Evolutionary conservation across 2,329 filamentous ascomycete genomes (phyloP), one percentile per base, ranked within the genome.

Genomic region (Verticillium tricorpus): DNA sequence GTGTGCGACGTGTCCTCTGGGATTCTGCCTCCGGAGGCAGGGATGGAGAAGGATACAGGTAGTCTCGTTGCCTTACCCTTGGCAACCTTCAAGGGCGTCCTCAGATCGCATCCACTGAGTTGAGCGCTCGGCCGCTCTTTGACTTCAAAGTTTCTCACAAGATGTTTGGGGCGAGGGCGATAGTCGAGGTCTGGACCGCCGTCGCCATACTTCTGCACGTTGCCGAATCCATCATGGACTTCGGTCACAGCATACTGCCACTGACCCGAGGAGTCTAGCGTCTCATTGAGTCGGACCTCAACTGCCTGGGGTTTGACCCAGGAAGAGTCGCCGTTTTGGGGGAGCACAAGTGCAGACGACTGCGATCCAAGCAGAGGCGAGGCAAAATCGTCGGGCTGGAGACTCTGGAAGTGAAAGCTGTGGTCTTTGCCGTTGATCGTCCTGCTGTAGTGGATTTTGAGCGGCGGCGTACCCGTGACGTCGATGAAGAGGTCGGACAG

Each of bases 221-320:
- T 99, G 56, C 93, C 93, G 67, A 93, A 90, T 2, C 88, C 94
- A 78, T 99, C 95, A 63, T 92, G 87, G 9, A 99, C 92, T 73
- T 97, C 92, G 67, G 97, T 92, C 60, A 99, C 88, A 1, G 90
- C 89, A 72, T 98, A 99, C 64, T 90, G 83, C 93, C 94, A 98
- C 59, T 87, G 83, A 17, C 94, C 95, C 59, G 89, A 85, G 7
- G 83, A 82, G 57, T 86, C 86, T 77, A 99, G 87, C 5, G 93
- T 93, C 74, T 99, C 96, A 70, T 97, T 98, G 61, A 99, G 78
- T 5, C 92, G 88, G 22, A 99, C 92, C 11, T 83, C 84, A 39
- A 99, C 87, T 50, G 80, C 88, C 62, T 91, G 89, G 22, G 89
- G 80, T 62, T 85, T 87, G 17, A 92, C 92, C 95, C 95, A 98